Evolutionary conservation across 2,329 filamentous ascomycete genomes (phyloP), one percentile per base, ranked within the genome.

Genomic region (Aspergillus jensenii): DNA sequence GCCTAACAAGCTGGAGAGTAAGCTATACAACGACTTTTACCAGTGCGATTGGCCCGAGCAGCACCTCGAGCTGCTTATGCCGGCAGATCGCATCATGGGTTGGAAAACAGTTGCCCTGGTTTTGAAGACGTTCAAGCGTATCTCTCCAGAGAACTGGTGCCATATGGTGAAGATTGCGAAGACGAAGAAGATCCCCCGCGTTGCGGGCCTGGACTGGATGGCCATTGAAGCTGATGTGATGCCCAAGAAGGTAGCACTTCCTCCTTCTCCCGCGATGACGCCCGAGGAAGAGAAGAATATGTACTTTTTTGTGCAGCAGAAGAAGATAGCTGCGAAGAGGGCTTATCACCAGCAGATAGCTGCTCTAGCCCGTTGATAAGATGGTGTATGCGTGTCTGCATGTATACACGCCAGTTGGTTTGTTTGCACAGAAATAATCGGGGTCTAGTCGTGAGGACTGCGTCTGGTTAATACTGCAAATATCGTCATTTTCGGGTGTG

Each of bases 41-140:
- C 25, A 60, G 37, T 62, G 59, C 27, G 25, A 55, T 33, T 63
- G 61, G 54, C 35, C 58, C 3, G 33, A 68, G 15, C 64, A 63
- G 37, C 53, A 50, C 2, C 47, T 73, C 12, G 64, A 67, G 48
- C 31, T 73, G 7, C 60, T 59, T 4, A 48, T 73, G 3, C 70
- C 70, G 0, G 62, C 58, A 27, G 53, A 60, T 19, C 58, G 67
- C 15, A 61, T 66, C 33, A 59, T 59, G 14, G 60, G 62, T 3
- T 71, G 67, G 69, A 68, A 64, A 56, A 71, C 68, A 0, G 66
- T 67, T n/a, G 66, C 67, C 1, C 52, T 72, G 25, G 65, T 71
- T n/a, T 50, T 70, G 37, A 60, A 53, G 54, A 69, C 69, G 0
- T 72, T 69, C 23, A 57, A 63, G 12, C 59, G 61, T 23, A 67